Evolutionary conservation across 2,329 filamentous ascomycete genomes (phyloP), one percentile per base, ranked within the genome.

Genomic region (Orbilia javanica): DNA sequence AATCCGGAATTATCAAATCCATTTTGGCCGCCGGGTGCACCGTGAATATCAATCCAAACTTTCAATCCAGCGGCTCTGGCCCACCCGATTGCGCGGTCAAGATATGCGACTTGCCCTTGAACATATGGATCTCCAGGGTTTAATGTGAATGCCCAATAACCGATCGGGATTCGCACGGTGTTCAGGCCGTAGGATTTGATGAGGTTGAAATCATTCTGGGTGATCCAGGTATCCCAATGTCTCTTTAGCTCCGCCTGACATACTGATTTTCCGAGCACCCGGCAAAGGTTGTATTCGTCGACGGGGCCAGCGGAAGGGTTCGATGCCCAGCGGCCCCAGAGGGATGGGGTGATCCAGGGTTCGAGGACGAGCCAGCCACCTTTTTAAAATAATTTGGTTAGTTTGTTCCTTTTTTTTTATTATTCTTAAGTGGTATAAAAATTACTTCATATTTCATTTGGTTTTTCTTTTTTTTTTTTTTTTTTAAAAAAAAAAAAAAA

Each of bases 1-100:
- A 88, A 86, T 1, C 89, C 89, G 46, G 87, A 89, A 82, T 90
- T 90, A 82, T 90, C 89, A 81, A 88, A 90, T 8, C 89, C 89
- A 66, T 82, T 82, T 52, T 82, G 81, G 57, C 79, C 76, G 3
- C 81, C 81, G 2, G 81, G 81, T 11, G 80, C 81, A 66, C 90
- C 90, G 81, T 92, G 90, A 22, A 92, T 84, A 82, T 92, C 90
- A 80, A 92, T 86, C 84, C 91, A 87, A 48, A 92, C 88, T 81
- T 90, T 90, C 60, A 92, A 82, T 3, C 88, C 88, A 52, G 87
- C 85, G 52, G 82, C 84, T 73, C 86, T 83, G 10, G 90, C 90
- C 88, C 90, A 90, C 77, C 84, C 83, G 69, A 91, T 85, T 25
- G 89, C 88, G 78, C 86, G 82, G 73, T 89, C 88, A 8, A 91